phyloP scores from a whole-genome alignment of 2,329 filamentous ascomycete species.

The Fusarium circinatum region DNA sequence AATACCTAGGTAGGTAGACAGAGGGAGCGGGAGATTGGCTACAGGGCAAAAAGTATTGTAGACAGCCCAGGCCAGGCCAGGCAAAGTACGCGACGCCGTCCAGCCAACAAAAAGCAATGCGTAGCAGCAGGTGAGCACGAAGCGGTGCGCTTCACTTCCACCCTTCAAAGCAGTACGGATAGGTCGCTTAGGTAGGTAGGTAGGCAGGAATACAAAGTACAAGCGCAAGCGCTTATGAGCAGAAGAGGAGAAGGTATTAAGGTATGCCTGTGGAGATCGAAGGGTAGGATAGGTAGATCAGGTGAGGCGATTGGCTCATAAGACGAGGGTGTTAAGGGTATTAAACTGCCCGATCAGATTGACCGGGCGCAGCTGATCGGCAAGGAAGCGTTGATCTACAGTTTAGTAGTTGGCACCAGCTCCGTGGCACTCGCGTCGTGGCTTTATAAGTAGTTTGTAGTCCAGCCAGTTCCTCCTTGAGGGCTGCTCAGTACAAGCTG shows the following conservation, averaged over 20 bases:
- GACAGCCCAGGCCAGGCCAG: not conserved
- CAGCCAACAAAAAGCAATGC: constrained; percentile 19
- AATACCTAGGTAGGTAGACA: not conserved
- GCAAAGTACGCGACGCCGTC: constrained; percentile 3
- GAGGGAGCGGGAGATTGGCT: constrained; percentile 15
- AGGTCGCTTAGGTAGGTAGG: not conserved
- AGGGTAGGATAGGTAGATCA: constrained; percentile 16
- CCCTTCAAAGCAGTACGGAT: not conserved
- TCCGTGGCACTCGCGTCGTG: not conserved
- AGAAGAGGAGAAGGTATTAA: constrained; percentile 2
- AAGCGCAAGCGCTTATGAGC: not conserved
- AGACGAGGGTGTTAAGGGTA: constrained; percentile 8
- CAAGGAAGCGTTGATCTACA: not conserved
- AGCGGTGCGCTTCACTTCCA: not conserved
- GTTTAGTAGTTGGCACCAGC: not conserved
- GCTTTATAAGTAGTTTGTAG: not conserved
- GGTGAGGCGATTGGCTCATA: constrained; percentile 34
- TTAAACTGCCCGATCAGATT: not conserved
- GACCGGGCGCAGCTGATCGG: not conserved
- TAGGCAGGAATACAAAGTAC: not conserved
- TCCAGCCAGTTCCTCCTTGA: not conserved
- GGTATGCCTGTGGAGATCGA: constrained; percentile 10
- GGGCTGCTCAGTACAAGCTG: not conserved
- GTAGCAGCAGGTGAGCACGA: constrained; percentile 14
- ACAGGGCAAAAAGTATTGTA: not conserved